phyloP scores from a whole-genome alignment of 176 grass and related monocot species.

The Alopecurus myosuroides region DNA sequence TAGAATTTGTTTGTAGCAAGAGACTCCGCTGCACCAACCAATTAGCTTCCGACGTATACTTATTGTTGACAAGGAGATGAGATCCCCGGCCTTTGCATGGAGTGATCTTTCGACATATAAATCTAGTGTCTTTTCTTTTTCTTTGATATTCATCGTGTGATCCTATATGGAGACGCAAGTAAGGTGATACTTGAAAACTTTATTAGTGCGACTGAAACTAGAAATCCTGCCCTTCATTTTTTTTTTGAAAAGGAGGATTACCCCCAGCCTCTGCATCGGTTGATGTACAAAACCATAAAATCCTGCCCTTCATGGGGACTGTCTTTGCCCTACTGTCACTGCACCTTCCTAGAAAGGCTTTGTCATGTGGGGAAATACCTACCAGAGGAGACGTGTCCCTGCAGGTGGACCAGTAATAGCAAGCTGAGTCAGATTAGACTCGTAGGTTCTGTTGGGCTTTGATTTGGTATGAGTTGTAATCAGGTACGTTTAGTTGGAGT shows the following conservation, averaged over 20 bases:
- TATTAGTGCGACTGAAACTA: background rate
- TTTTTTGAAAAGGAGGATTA: no score
- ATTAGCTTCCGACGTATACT: background rate
- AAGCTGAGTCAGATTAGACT: no score
- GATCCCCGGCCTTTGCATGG: background rate
- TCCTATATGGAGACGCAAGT: background rate
- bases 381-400: no score
- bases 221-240: background rate
- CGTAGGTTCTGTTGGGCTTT: no score
- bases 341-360: background rate
- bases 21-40: background rate
- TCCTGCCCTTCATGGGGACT: background rate
- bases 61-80: background rate
- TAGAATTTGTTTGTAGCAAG: background rate
- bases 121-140: background rate
- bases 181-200: background rate
- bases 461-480: no score
- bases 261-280: no score
- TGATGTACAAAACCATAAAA: background rate
- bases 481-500: no score
- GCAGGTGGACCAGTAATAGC: no score
- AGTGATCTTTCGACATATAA: background rate
- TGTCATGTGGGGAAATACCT: no score
- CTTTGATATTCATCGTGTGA: background rate
- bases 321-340: background rate